Percentiles rank a stretch among this genome's conserved stretches.
These are phyloP conservation scores for Sphaerosporella brunnea DNA, from an alignment of 495 filamentous ascomycete species.

Conservation along the genomic window DNA sequence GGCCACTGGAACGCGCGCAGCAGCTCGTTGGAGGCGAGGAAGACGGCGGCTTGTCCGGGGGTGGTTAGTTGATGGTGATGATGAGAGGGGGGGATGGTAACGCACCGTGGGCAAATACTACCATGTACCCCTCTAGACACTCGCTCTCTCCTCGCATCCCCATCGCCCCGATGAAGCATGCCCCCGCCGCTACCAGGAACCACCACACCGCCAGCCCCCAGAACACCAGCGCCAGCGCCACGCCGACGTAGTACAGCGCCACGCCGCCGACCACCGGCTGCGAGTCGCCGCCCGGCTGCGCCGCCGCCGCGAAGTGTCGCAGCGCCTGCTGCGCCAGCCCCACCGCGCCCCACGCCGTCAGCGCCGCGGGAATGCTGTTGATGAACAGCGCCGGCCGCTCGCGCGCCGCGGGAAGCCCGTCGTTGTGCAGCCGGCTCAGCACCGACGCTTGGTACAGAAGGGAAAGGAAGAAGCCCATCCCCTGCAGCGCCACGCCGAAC, in stretches of 20 bases:
- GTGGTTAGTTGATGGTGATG: not conserved
- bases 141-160: conserved; percentile 17
- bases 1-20: conserved; percentile 3
- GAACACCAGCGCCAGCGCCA: conserved; percentile 14
- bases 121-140: conserved; percentile 11
- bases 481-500: conserved; percentile 18
- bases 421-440: conserved; percentile 10
- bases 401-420: conserved; percentile 9
- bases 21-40: conserved; percentile 1
- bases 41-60: not conserved
- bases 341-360: conserved; percentile 15
- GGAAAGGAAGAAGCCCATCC: conserved; percentile 20
- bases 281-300: conserved; percentile 3
- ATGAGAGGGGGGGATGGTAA: not conserved
- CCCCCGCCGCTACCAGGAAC: conserved; percentile 13
- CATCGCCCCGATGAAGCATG: conserved; percentile 9
- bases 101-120: conserved; percentile 4
- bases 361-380: conserved; percentile 18
- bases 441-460: conserved; percentile 17
- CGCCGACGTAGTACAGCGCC: conserved; percentile 16
- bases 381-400: conserved; percentile 14
- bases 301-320: conserved; percentile 10
- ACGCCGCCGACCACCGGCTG: conserved; percentile 15
- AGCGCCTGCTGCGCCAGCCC: conserved; percentile 16
- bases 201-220: conserved; percentile 22